Base-by-base conservation (phyloP, 2,329 filamentous ascomycete genomes). In the Raffaelea deltoideospora region DNA sequence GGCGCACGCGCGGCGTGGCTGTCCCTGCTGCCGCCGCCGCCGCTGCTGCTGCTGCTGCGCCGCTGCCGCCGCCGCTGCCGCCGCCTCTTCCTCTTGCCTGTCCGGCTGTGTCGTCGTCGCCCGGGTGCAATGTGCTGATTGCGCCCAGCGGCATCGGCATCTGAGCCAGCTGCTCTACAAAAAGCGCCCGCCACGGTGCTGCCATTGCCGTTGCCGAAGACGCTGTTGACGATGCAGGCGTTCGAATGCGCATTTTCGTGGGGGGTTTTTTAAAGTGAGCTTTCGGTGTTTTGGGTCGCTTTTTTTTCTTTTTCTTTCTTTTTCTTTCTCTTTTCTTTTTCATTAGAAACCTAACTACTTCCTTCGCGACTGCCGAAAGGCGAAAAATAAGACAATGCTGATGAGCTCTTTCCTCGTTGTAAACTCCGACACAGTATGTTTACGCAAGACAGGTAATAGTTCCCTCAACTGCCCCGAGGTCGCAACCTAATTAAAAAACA, bases 1-100 rank as follows among this genome's bases (percentile, higher is more conserved):
- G 86, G 37, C 86, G 74, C 9, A 74, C 79, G 37, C 83, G 71
- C 2, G 76, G 68, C 5, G 50, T 39, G 64, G 38, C 31, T 35
- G 29, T 44, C 37, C 4, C 41, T 10, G 9, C 37, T 34, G 0
- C 51, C 42, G 19, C 4, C 8, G 32, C 32, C 27, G 20, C 4
- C 18, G 34, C 13, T 17, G 26, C 50, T 54, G 11, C 22, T 20
- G 10, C 9, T 17, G n/a, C n/a, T n/a, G n/a, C 64, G 38, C 31
- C 35, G 29, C 43, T 36, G 5, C 41, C 10, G 9, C 37, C 34
- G 0, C 51, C 42, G 19, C 4, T 13, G 32, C 32, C 27, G 20
- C 4, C 18, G 34, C 13, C 21, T 31, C 50, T 54, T 13, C 22
- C n/a, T 5, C 9, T 17, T 21, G 29, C 18, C 10, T 6, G 17